Conservation (phyloP, 2,329 filamentous ascomycete species). For the Epichloe elymi region DNA sequence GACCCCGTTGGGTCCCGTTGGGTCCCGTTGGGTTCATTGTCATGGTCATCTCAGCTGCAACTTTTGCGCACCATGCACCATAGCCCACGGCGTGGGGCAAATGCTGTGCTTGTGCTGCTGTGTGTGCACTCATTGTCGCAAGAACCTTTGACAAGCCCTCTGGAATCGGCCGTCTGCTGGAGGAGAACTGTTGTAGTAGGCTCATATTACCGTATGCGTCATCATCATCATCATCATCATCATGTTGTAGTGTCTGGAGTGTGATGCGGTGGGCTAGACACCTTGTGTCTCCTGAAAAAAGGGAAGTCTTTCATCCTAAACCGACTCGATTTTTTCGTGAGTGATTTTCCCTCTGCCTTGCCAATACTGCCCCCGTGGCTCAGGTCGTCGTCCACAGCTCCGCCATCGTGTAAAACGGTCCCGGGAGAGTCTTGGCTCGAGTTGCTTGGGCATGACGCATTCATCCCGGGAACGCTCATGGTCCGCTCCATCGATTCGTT, state of each 20-base stretch:
- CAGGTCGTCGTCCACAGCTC: slow-evolving; percentile 17
- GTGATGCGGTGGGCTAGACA: slow-evolving; percentile 19
- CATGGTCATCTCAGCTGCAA: too few species aligned
- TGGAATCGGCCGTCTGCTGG: background rate
- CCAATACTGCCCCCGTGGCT: slow-evolving; percentile 29
- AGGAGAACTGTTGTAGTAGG: background rate
- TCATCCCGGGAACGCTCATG: slow-evolving; percentile 27
- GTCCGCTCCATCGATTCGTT: slow-evolving; percentile 41
- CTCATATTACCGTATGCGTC: background rate
- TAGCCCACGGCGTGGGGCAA: too few species aligned
- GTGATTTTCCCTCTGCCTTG: slow-evolving; percentile 33
- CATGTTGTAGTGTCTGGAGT: slow-evolving; percentile 21
- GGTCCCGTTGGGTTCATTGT: background rate
- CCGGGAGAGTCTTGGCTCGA: slow-evolving; percentile 15
- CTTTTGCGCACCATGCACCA: too few species aligned
- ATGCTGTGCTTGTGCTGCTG: too few species aligned
- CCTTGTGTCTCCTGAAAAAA: slow-evolving; percentile 42
- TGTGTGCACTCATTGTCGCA: background rate
- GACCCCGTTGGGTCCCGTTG: background rate
- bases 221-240: slow-evolving; percentile 13
- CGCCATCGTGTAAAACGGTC: slow-evolving; percentile 13
- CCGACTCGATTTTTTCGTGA: slow-evolving; percentile 50
- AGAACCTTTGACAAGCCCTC: background rate
- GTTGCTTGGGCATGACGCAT: slow-evolving; percentile 24
- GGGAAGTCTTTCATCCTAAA: slow-evolving; percentile 50